Conservation (phyloP, 2,329 filamentous ascomycete species). For the Colletotrichum sidae region DNA sequence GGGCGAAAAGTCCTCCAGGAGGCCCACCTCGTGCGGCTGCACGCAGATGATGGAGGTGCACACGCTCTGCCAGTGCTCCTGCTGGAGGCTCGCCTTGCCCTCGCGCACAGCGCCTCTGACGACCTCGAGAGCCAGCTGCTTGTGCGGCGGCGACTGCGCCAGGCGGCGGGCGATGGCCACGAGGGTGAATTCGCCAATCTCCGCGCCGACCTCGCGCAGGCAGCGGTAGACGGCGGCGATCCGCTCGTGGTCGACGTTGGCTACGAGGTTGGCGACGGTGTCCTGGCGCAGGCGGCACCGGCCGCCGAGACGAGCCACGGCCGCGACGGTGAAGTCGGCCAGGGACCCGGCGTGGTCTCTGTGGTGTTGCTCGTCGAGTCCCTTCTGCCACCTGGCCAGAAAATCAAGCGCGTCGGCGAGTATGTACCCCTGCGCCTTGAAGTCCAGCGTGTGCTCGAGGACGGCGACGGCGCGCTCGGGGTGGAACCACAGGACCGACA, state of each 20-base stretch:
- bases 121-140: slow-evolving; percentile 58
- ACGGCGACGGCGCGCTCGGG: slow-evolving; percentile 48
- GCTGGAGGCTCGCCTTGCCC: slow-evolving; percentile 58
- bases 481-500: slow-evolving; percentile 48
- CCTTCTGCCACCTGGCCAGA: slow-evolving; percentile 41
- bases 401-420: slow-evolving; percentile 51
- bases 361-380: neutral
- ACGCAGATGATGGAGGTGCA: slow-evolving; percentile 69
- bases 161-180: slow-evolving; percentile 61
- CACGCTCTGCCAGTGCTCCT: slow-evolving; percentile 60
- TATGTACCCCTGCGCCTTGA: slow-evolving; percentile 51
- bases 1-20: slow-evolving; percentile 51
- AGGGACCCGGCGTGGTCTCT: slow-evolving; percentile 33
- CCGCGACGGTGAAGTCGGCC: slow-evolving; percentile 40
- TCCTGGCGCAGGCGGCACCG: slow-evolving; percentile 52
- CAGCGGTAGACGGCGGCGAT: slow-evolving; percentile 48
- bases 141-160: slow-evolving; percentile 52
- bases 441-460: slow-evolving; percentile 52
- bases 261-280: slow-evolving; percentile 44
- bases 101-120: slow-evolving; percentile 48
- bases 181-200: slow-evolving; percentile 56
- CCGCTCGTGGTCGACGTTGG: neutral
- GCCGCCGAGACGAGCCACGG: slow-evolving; percentile 37
- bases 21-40: slow-evolving; percentile 42
- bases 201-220: slow-evolving; percentile 44